These are phyloP conservation scores for Chlorophyllum brunneum DNA, from an alignment of 768 basidiomycete genomes.

Conservation along the genomic window DNA sequence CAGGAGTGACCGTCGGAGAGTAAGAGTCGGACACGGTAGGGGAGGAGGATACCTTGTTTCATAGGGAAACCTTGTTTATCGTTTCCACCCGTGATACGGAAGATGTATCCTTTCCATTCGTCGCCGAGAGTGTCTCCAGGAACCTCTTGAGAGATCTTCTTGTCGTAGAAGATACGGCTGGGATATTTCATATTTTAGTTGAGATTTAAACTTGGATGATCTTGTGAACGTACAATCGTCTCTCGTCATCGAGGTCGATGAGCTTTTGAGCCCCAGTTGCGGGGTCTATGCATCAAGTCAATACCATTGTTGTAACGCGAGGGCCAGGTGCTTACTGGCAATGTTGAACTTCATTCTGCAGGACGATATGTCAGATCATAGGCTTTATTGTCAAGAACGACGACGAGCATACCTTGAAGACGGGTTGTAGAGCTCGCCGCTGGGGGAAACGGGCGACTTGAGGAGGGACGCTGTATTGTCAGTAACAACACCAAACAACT, in stretches of 20 bases:
- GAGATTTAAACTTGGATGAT: not conserved
- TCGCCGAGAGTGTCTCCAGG: constrained; percentile 87
- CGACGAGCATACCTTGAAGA: constrained; percentile 29
- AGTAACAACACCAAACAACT: constrained; percentile 34
- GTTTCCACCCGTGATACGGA: constrained; percentile 97
- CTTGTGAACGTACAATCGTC: constrained; percentile 55
- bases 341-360: constrained; percentile 97
- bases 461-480: constrained; percentile 22
- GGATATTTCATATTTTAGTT: not conserved
- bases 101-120: constrained; percentile 95
- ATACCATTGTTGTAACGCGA: not conserved
- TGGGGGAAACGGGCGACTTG: constrained; percentile 42
- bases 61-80: constrained; percentile 99
- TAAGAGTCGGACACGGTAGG: constrained; percentile 89
- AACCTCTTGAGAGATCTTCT: constrained; percentile 95
- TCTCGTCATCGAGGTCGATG: constrained; percentile 92
- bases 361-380: constrained; percentile 17
- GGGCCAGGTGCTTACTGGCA: constrained; percentile 64
- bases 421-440: constrained; percentile 34
- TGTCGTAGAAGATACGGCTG: constrained; percentile 95
- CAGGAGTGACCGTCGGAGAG: constrained; percentile 97
- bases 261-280: constrained; percentile 98
- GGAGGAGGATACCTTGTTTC: constrained; percentile 98
- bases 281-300: constrained; percentile 57
- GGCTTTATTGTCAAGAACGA: constrained; percentile 11